Evolutionary conservation across 768 basidiomycete genomes (phyloP).

Genomic region (Tulasnella sp.): DNA sequence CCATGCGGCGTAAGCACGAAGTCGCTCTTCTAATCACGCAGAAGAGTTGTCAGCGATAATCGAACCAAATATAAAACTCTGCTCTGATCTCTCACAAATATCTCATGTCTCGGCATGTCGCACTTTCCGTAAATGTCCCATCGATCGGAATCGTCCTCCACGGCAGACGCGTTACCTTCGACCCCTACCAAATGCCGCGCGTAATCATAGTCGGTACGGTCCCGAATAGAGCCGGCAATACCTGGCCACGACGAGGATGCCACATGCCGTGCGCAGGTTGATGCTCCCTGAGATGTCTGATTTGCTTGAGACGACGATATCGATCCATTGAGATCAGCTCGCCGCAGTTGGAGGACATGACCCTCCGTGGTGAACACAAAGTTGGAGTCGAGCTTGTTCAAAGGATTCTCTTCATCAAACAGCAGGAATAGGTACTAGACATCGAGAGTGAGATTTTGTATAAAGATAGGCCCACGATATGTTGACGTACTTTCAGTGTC

Average conservation of each 20-base stretch:
- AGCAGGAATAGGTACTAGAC: slow-evolving; percentile 81
- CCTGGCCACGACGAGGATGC: slow-evolving; percentile 44
- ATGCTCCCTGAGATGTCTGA: not conserved
- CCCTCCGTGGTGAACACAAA: slow-evolving; percentile 95
- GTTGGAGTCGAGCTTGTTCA: slow-evolving; percentile 69
- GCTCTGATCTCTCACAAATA: slow-evolving; percentile 5
- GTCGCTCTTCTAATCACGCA: slow-evolving; percentile 54
- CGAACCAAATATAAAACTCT: not conserved
- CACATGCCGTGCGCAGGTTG: not conserved
- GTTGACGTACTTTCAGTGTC: slow-evolving; percentile 62
- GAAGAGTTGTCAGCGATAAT: not conserved
- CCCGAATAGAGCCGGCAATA: slow-evolving; percentile 36
- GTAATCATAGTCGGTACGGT: slow-evolving; percentile 38
- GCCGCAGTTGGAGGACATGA: slow-evolving; percentile 64
- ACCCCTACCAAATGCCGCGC: slow-evolving; percentile 23
- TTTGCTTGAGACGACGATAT: slow-evolving; percentile 32
- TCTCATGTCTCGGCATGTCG: not conserved
- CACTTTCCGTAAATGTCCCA: slow-evolving; percentile 1
- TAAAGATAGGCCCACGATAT: slow-evolving; percentile 13
- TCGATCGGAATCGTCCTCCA: slow-evolving; percentile 29
- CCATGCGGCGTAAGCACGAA: slow-evolving; percentile 64
- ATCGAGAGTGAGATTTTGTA: not conserved
- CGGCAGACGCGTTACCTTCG: not conserved
- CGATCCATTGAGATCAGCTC: slow-evolving; percentile 40
- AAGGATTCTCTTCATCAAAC: slow-evolving; percentile 73